Evolutionary conservation across 2,329 filamentous ascomycete species (phyloP).

Genomic region (Fusarium albosuccineum): DNA sequence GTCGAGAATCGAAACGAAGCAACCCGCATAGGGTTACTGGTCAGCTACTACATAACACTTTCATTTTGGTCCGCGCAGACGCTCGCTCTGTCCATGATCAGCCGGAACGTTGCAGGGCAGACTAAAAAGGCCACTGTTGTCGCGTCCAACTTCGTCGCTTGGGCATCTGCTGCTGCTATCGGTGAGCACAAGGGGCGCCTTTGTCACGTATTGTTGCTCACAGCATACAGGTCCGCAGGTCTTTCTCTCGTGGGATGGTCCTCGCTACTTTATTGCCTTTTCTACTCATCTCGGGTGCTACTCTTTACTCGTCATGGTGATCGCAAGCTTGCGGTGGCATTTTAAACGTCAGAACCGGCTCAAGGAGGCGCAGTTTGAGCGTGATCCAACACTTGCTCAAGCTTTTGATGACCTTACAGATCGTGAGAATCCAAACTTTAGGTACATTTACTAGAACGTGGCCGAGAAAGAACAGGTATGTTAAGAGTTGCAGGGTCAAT

Average conservation of each 20-base stretch:
- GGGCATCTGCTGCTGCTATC: background rate
- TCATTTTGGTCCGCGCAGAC: slow-evolving; percentile 79
- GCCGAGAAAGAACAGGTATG: too few species aligned
- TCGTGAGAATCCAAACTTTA: background rate
- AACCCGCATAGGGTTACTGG: slow-evolving; percentile 65
- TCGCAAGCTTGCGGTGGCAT: background rate
- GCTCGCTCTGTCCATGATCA: slow-evolving; percentile 63
- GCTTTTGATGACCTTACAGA: background rate
- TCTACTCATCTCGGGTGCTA: background rate
- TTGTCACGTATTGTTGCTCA: too few species aligned
- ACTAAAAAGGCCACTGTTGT: background rate
- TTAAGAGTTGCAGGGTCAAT: too few species aligned
- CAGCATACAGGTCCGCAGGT: background rate
- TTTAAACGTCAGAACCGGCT: background rate
- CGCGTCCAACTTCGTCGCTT: background rate
- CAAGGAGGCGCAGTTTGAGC: background rate
- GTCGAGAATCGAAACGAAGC: too few species aligned
- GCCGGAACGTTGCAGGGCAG: background rate
- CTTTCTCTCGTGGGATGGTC: background rate
- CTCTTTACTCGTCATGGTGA: background rate
- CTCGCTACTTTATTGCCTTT: background rate
- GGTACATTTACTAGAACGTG: background rate
- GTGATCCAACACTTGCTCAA: background rate
- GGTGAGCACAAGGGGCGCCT: background rate
- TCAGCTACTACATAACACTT: slow-evolving; percentile 80